Evolutionary conservation across 495 filamentous ascomycete genomes (phyloP), one percentile per base, ranked within the genome.

Genomic region (Alectoria sarmentosa): DNA sequence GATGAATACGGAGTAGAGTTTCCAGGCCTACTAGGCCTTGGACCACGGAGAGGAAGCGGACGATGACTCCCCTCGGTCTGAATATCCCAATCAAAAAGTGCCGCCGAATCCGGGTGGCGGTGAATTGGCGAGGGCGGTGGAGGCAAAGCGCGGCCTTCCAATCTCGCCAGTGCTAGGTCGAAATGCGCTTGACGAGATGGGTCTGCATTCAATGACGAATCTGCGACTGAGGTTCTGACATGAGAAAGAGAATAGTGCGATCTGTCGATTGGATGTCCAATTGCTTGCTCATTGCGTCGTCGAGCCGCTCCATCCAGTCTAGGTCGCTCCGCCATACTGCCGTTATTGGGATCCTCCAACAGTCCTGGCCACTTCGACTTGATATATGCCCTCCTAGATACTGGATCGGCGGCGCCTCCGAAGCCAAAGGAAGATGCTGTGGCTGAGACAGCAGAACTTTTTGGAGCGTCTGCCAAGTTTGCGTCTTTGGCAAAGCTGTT

Each of bases 401-500:
- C 54, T 1, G 26, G 38, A 46, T 49, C 32, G 15, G 15, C 0
- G 21, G 39, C 42, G 30, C 55, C 54, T 38, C 23, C 21, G 2
- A 38, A 64, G 7, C 57, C 36, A 5, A n/a, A 7, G 21, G 62
- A 19, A 39, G 28, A 9, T n/a, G 41, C 26, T 38, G 23, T 21
- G 30, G 15, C 21, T 8, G 52, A 10, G 4, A 19, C 11, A 34
- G 8, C n/a, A 10, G 62, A 8, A 57, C 6, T 19, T 36, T 0
- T 17, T n/a, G 1, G 14, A 38, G 21, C 11, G 11, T 1, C 23
- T 28, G 26, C 15, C 34, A 2, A 0, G 6, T 49, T 52, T 60
- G 23, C 21, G 37, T 52, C 34, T 9, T 58, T 58, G n/a, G 56
- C 62, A 28, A 64, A 64, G 30, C 62, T 59, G 56, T 60, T 64